Evolutionary conservation across 2,329 filamentous ascomycete genomes (phyloP).

Genomic region (Clarireedia paspali): DNA sequence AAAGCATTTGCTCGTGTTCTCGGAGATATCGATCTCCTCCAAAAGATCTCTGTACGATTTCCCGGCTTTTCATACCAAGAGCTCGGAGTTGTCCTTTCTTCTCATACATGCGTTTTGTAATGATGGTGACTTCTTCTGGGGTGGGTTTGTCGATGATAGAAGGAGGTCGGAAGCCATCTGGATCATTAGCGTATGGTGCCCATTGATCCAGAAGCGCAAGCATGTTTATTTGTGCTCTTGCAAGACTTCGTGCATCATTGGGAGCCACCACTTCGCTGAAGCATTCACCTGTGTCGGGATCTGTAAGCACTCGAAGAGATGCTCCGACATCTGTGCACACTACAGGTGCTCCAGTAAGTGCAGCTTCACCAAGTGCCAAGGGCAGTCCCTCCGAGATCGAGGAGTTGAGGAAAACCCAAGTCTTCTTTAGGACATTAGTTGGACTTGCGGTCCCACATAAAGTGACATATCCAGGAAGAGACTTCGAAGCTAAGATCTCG

Average conservation of each 20-base stretch:
- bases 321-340: conserved; percentile 50
- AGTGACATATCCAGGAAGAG: conserved; percentile 20
- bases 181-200: conserved; percentile 44
- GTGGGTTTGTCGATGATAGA: conserved; percentile 33
- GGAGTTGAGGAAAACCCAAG: conserved; percentile 48
- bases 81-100: conserved; percentile 46
- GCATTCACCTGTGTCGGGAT: conserved; percentile 39
- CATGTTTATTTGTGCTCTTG: conserved; percentile 54
- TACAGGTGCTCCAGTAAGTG: conserved; percentile 46
- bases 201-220: conserved; percentile 55
- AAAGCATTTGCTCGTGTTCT: conserved; percentile 55
- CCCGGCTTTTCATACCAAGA: conserved; percentile 49
- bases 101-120: conserved; percentile 50
- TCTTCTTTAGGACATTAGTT: conserved; percentile 33
- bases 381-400: conserved; percentile 48
- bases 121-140: conserved; percentile 39
- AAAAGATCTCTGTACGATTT: conserved; percentile 52
- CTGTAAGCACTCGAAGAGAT: conserved; percentile 47
- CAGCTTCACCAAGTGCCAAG: conserved; percentile 50
- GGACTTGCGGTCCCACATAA: conserved; percentile 37
- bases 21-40: conserved; percentile 51
- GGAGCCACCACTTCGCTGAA: conserved; percentile 58
- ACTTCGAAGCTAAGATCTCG: conserved; percentile 31
- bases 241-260: conserved; percentile 53
- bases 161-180: conserved; percentile 1